phyloP scores from a whole-genome alignment of 164 flowering plant genomes.

The Malania oleifera region DNA sequence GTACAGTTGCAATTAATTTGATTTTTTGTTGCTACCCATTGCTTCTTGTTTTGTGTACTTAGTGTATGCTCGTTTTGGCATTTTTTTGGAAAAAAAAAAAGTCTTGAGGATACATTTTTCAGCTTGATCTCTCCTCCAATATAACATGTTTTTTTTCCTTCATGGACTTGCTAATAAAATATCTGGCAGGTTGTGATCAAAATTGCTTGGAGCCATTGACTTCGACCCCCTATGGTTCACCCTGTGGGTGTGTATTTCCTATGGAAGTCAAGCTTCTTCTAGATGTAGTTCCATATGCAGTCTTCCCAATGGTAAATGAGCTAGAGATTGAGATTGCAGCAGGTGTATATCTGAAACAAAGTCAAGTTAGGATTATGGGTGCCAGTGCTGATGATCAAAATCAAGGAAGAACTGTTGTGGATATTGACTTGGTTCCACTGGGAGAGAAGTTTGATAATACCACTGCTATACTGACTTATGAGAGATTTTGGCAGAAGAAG shows the following conservation, averaged over 20 bases:
- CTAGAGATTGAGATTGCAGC: constrained; percentile 86
- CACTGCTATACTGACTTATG: constrained; percentile 76
- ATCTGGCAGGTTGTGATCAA: constrained; percentile 75
- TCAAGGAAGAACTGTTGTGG: constrained; percentile 77
- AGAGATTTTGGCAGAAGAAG: constrained; percentile 71
- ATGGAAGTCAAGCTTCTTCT: constrained; percentile 83
- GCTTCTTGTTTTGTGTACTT: no score
- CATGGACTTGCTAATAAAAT: constrained; percentile 3
- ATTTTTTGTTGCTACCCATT: no score
- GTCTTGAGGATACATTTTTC: no score
- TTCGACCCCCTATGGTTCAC: constrained; percentile 78
- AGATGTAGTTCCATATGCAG: constrained; percentile 56
- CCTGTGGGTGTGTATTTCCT: constrained; percentile 92
- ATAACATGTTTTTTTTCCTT: not conserved
- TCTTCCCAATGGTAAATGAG: constrained; percentile 75
- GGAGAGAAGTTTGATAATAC: constrained; percentile 94
- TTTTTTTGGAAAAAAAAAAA: no score
- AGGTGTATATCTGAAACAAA: constrained; percentile 78
- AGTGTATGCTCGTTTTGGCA: no score
- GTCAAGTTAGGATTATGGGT: constrained; percentile 91
- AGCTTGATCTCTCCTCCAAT: no score
- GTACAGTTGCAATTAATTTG: no score
- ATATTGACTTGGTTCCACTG: constrained; percentile 81
- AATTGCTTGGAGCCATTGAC: constrained; percentile 74
- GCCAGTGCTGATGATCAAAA: constrained; percentile 72